These are phyloP conservation scores for Monosporascus ibericus DNA, from an alignment of 2,329 filamentous ascomycete genomes.

Conservation along the genomic window DNA sequence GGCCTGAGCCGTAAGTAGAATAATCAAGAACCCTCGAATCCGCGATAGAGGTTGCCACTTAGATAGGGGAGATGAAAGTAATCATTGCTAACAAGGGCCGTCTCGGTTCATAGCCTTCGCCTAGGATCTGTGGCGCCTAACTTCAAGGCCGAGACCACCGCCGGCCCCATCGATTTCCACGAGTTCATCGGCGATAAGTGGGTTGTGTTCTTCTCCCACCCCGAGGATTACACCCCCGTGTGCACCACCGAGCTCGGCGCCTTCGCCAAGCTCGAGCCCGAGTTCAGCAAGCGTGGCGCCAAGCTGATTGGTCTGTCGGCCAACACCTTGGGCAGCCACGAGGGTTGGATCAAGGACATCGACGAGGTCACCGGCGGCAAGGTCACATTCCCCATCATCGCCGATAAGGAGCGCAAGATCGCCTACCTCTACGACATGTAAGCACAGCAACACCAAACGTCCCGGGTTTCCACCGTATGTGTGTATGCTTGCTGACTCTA, in stretches of 20 bases:
- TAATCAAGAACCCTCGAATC: not conserved
- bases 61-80: not conserved
- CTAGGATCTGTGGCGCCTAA: constrained; percentile 67
- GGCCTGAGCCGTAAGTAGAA: constrained; percentile 23
- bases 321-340: constrained; percentile 79
- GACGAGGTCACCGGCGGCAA: constrained; percentile 67
- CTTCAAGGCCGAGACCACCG: constrained; percentile 77
- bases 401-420: constrained; percentile 71
- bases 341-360: constrained; percentile 87
- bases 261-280: constrained; percentile 81
- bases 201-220: constrained; percentile 80
- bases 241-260: constrained; percentile 95
- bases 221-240: constrained; percentile 87
- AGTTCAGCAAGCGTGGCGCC: constrained; percentile 80
- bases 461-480: too few species aligned
- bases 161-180: constrained; percentile 75
- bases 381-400: constrained; percentile 74
- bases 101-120: constrained; percentile 43
- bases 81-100: not conserved
- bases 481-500: too few species aligned
- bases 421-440: constrained; percentile 74
- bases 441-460: constrained; percentile 17
- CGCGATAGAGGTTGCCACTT: not conserved
- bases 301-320: constrained; percentile 89
- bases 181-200: constrained; percentile 73